These are phyloP conservation scores for Eucalyptus marginata DNA, from an alignment of 345 rosid genomes.

Conservation along the genomic window DNA sequence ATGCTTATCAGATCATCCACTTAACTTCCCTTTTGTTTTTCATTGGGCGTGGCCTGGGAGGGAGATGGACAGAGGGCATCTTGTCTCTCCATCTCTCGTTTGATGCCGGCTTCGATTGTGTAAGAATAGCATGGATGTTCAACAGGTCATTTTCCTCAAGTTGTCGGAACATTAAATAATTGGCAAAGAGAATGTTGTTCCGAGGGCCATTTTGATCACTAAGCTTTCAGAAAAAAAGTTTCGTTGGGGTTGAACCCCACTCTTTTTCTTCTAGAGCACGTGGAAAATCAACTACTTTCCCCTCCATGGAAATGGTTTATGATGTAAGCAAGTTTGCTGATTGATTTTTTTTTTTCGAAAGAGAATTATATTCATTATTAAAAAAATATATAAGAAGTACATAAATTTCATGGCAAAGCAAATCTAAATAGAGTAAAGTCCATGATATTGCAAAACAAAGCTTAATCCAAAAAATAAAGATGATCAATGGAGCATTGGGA, in stretches of 20 bases:
- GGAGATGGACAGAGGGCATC: not conserved
- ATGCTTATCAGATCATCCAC: not conserved
- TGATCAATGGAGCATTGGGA: fast-evolving
- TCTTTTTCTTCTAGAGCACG: not conserved
- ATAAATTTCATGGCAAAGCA: not conserved
- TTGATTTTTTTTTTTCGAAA: not conserved
- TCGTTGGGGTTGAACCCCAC: not conserved
- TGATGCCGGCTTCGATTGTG: not conserved
- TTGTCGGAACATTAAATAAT: not conserved
- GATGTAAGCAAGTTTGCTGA: not conserved
- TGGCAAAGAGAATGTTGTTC: not conserved
- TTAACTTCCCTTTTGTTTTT: not conserved
- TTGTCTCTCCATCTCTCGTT: not conserved
- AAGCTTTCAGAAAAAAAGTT: not conserved
- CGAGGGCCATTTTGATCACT: not conserved
- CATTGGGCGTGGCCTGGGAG: not conserved
- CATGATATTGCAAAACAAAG: not conserved
- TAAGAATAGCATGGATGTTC: not conserved
- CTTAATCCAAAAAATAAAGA: not conserved
- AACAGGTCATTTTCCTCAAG: not conserved
- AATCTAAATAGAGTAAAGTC: not conserved
- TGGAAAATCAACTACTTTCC: not conserved
- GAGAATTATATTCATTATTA: not conserved
- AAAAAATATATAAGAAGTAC: not conserved
- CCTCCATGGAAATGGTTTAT: not conserved